phyloP scores from a whole-genome alignment of 768 basidiomycete genomes.

The Gyrodon lividus region DNA sequence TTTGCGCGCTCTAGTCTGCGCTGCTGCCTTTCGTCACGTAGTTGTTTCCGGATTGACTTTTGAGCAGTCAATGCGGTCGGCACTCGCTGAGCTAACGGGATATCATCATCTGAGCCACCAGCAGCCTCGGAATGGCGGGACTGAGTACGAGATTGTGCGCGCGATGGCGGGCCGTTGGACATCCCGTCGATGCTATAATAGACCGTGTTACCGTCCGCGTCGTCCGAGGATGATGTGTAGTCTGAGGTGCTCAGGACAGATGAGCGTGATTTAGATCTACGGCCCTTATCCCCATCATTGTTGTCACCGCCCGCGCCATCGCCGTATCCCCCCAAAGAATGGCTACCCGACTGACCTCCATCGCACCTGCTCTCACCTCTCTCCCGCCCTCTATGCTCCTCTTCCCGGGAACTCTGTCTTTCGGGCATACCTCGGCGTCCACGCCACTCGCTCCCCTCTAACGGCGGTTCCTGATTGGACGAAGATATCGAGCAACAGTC shows the following conservation, averaged over 20 bases:
- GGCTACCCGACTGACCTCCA: slow-evolving; percentile 18
- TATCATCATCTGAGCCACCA: slow-evolving; percentile 64
- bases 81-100: slow-evolving; percentile 80
- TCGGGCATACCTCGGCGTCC: slow-evolving; percentile 13
- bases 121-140: slow-evolving; percentile 22
- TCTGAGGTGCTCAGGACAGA: slow-evolving; percentile 35
- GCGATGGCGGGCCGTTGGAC: slow-evolving; percentile 24
- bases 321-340: slow-evolving; percentile 20
- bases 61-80: slow-evolving; percentile 84
- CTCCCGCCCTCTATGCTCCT: slow-evolving; percentile 8
- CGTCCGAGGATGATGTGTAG: slow-evolving; percentile 40
- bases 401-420: slow-evolving; percentile 16
- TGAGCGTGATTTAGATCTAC: slow-evolving; percentile 27
- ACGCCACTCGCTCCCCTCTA: slow-evolving; percentile 20
- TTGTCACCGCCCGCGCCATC: slow-evolving; percentile 40
- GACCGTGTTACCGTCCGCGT: slow-evolving; percentile 41
- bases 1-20: slow-evolving; percentile 49
- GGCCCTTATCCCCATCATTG: slow-evolving; percentile 37
- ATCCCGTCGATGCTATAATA: slow-evolving; percentile 44
- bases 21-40: slow-evolving; percentile 64
- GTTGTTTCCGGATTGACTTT: slow-evolving; percentile 70
- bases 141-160: slow-evolving; percentile 20
- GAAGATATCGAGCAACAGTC: not conserved
- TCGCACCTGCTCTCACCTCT: slow-evolving; percentile 6
- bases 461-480: slow-evolving; percentile 9